Evolutionary conservation across 257 asterid species (phyloP), one percentile per base, ranked within the genome.

Genomic region (Parsonsia alboflavescens): DNA sequence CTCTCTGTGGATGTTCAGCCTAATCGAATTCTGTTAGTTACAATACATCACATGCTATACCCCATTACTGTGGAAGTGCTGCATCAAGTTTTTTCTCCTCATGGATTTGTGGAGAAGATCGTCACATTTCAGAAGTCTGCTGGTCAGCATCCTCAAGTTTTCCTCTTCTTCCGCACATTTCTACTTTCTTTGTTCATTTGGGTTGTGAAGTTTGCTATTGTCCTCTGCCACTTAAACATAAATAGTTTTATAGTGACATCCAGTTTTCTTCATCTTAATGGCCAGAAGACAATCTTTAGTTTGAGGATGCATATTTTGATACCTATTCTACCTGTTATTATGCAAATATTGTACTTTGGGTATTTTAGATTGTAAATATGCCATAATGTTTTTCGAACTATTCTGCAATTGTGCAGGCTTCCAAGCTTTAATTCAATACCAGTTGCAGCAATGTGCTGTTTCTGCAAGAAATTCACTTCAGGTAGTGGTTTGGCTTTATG

Each of bases 91-190:
- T 92, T 95, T 87, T 95, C 96, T 83, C 98, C 99, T 77, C 96
- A 95, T 87, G 99, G 99, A 85, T 87, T 85, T 81, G 96, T 95
- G 77, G 99, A 95, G 97, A 95, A 95, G 97, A 89, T 95, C 86
- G 99, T 95, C 91, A 95, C 98, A 12, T 95, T 92, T 90, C 99
- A 95, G 96, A 92, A 95, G 93, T 95, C 99, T 82, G 99, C 99
- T 86, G 99, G 99, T 95, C 96, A 95, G 97, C 92, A 84, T 88
- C 93, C 86, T 85, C 86, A 84, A 80, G 86, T 85, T 88, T 85
- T 84, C 87, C 77, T 42, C 80, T 76, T 33, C 72, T 81, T 76
- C 81, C 84, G 81, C 88, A 56, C 83, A 80, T 74, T 83, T 83
- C 86, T 72, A 72, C 72, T 78, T 79, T 78, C 57, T 52, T 61